Conservation (phyloP, 345 rosid genomes). For the Bretschneidera sinensis region DNA sequence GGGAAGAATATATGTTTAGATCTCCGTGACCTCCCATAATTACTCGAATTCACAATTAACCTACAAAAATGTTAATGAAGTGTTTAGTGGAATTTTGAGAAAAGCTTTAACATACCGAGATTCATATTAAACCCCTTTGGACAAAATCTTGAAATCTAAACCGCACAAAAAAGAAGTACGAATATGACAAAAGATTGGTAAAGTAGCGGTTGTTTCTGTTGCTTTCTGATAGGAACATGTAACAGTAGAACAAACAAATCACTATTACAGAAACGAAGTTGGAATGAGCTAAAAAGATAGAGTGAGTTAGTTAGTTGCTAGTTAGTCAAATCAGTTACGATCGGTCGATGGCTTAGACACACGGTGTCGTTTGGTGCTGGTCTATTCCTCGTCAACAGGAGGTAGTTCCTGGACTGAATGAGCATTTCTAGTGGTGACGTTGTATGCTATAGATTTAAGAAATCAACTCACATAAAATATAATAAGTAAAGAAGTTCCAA, state of each 20-base stretch:
- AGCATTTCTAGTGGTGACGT: constrained; percentile 52
- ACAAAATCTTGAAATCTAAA: no score
- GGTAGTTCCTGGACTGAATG: constrained; percentile 25
- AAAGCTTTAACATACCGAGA: no score
- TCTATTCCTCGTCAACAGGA: constrained; percentile 11
- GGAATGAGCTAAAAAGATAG: no score
- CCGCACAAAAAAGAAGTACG: no score
- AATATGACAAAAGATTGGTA: no score
- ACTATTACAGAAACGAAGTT: no score
- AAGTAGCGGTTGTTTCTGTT: no score
- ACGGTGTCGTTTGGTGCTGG: constrained; percentile 30
- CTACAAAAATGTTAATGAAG: neutral
- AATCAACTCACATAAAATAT: neutral
- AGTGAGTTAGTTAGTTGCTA: no score
- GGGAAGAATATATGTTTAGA: constrained; percentile 84
- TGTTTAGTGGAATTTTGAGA: neutral
- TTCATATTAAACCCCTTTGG: no score
- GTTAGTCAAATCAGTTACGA: no score
- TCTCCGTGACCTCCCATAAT: constrained; percentile 97
- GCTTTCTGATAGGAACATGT: no score
- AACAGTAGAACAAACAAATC: no score
- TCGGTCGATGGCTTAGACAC: constrained; percentile 16
- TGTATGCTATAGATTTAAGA: constrained; percentile 39
- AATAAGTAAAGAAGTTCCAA: neutral
- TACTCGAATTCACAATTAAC: neutral